A percentile compares a stretch with the other conserved stretches of the same genome.
Conservation (phyloP, 176 grass and related monocot genomes). For the Alopecurus myosuroides region DNA sequence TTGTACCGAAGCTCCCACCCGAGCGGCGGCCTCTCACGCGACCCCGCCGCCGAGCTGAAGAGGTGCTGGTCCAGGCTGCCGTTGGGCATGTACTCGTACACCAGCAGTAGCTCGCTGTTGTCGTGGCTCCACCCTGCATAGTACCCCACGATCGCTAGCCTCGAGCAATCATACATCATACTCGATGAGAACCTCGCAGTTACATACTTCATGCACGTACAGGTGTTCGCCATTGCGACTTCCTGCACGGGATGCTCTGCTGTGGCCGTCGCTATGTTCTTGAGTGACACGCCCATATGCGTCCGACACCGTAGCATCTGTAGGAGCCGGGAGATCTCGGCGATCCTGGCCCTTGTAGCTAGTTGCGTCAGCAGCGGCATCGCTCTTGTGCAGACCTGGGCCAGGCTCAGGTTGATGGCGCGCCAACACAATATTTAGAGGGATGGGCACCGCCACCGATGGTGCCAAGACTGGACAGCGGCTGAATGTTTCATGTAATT, state of each 20-base stretch:
- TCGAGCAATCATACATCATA: background rate
- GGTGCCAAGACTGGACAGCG: no score
- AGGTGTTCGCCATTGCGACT: background rate
- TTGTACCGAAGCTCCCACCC: constrained; percentile 73
- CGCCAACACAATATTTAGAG: no score
- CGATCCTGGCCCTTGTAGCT: background rate
- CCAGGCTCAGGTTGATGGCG: no score
- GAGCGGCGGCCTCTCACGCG: constrained; percentile 17
- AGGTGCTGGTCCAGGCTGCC: constrained; percentile 72
- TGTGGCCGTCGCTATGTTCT: background rate
- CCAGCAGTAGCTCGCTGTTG: constrained; percentile 71
- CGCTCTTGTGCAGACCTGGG: no score
- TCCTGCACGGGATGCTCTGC: background rate
- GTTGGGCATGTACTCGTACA: constrained; percentile 81
- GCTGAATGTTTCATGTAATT: no score
- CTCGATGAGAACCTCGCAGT: background rate
- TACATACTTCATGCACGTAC: no score
- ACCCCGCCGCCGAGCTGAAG: constrained; percentile 12
- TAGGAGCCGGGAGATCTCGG: background rate
- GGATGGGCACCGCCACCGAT: no score
- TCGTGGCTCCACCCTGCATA: constrained; percentile 84
- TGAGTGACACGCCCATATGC: background rate
- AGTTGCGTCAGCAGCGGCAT: no score
- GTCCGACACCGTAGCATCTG: background rate
- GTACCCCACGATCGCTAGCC: no score